These are phyloP conservation scores for Hyphopichia buzzinii DNA, from an alignment of 1,139 yeast genomes.

Conservation along the genomic window DNA sequence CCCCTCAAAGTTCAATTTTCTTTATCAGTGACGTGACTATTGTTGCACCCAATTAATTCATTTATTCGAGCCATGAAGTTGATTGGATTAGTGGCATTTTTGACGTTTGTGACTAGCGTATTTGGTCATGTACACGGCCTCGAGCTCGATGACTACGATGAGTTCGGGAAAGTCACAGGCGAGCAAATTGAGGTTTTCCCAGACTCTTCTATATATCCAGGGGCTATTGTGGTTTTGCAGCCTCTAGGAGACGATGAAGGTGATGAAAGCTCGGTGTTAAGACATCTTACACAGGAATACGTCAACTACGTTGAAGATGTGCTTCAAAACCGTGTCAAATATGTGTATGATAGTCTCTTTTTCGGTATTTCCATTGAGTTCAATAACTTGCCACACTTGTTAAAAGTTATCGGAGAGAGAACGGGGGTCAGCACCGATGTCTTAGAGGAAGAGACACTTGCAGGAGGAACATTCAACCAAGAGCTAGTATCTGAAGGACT, in stretches of 20 bases:
- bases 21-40: no score
- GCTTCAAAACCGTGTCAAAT: constrained; percentile 7
- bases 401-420: constrained; percentile 2
- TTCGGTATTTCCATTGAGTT: constrained; percentile 12
- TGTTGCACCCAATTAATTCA: no score
- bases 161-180: neutral
- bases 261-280: constrained; percentile 1
- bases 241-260: constrained; percentile 2
- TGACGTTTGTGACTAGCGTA: neutral
- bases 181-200: constrained; percentile 1
- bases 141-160: neutral
- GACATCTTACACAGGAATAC: constrained; percentile 5
- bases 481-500: constrained; percentile 1
- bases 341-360: constrained; percentile 9
- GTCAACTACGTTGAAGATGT: constrained; percentile 4
- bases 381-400: constrained; percentile 1
- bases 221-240: neutral
- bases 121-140: neutral
- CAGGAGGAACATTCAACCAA: neutral
- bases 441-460: neutral
- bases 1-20: no score
- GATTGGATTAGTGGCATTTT: neutral
- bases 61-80: neutral
- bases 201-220: neutral
- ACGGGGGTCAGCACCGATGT: neutral